A percentile compares a stretch with the other conserved stretches of the same genome.
phyloP scores from a whole-genome alignment of 768 basidiomycete species.

The Amanita thiersii region DNA sequence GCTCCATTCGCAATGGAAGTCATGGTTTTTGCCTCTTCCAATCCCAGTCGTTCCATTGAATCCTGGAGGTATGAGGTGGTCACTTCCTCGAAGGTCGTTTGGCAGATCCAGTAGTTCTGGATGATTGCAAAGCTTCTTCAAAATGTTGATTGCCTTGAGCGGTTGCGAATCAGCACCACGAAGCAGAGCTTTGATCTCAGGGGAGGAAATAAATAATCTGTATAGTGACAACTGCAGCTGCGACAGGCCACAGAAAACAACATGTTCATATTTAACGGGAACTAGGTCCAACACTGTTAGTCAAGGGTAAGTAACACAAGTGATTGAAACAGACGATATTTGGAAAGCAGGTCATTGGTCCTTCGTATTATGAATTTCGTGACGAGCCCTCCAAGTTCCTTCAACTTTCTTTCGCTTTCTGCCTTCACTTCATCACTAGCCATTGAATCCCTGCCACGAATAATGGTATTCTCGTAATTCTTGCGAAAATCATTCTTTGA shows the following conservation, averaged over 20 bases:
- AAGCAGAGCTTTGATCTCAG: conserved; percentile 84
- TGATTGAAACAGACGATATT: conserved; percentile 56
- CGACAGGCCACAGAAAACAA: conserved; percentile 87
- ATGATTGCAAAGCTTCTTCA: conserved; percentile 95
- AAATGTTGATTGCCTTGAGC: conserved; percentile 90
- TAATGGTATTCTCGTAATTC: conserved; percentile 89
- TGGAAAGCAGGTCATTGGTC: conserved; percentile 90
- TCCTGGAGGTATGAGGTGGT: conserved; percentile 72
- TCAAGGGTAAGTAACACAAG: conserved; percentile 8
- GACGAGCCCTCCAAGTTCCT: conserved; percentile 81
- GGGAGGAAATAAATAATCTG: conserved; percentile 84
- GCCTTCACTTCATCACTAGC: conserved; percentile 73
- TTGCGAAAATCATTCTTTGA: conserved; percentile 87
- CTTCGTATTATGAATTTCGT: conserved; percentile 92
- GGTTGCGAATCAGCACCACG: conserved; percentile 87
- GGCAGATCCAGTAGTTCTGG: conserved; percentile 86
- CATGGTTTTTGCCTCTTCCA: conserved; percentile 35
- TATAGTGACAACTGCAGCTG: conserved; percentile 82
- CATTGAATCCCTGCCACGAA: conserved; percentile 84
- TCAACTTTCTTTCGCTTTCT: conserved; percentile 83
- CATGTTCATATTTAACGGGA: conserved; percentile 98
- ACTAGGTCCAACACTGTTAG: conserved; percentile 43
- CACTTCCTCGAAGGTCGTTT: conserved; percentile 75
- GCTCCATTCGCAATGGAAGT: conserved; percentile 73
- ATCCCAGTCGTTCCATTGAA: conserved; percentile 53